Evolutionary conservation across 148 eudicot genomes (phyloP), one percentile per base, ranked within the genome.

Genomic region (Chenopodium suecicum): DNA sequence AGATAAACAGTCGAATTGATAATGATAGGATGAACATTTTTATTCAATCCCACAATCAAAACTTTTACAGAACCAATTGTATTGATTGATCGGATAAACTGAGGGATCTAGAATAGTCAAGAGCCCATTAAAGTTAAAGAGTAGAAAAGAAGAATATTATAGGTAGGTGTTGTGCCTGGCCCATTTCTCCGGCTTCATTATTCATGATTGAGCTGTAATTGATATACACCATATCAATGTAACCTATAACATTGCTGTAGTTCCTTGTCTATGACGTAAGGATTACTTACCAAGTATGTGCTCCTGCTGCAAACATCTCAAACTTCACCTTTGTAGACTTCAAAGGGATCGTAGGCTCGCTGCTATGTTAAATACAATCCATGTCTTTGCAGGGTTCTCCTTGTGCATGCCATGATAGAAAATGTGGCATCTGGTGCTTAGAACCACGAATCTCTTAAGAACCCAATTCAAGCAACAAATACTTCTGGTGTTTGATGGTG

Each of bases 401-500:
- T 5, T 70, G 73, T 32, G 34, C 47, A 6, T 70, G 47, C 23
- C 73, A 37, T 70, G 8, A 34, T 37, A 4, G 20, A 23, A 37
- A 34, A 70, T 17, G 29, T 17, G 23, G 46, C 69, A 32, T 31
- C 41, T 10, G 37, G 16, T 12, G 20, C 5, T 3, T 32, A n/a
- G 34, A 31, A 17, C 7, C 4, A 5, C 2, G 3, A 32, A 14
- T 11, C 46, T 69, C 9, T 63, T 52, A 52, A 50, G 56, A 52
- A 13, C 58, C 58, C 2, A 41, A 41, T 41, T 41, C 56, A 27
- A 66, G 82, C 14, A 8, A 75, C 75, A 41, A n/a, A 56, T 27
- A 77, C 75, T 63, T 84, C 83, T 19, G 63, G 20, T 65, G 66
- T 47, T 74, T 79, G 86, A 23, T 75, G 22, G 47, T 54, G 74